phyloP scores from a whole-genome alignment of 2,329 filamentous ascomycete species.

The Leptographium flavum region DNA sequence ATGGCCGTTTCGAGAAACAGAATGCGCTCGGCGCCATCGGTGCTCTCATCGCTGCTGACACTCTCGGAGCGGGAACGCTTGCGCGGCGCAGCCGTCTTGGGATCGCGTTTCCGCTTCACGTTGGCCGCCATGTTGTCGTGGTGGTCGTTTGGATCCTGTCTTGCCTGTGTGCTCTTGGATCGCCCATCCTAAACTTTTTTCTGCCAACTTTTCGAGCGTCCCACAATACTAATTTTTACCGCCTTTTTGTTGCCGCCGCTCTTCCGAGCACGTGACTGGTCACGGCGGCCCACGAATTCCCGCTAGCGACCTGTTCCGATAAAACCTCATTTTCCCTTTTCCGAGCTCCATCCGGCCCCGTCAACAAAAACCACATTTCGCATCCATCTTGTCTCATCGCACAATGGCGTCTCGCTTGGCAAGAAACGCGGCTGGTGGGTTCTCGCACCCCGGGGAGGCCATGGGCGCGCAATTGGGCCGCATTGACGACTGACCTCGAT shows the following conservation, averaged over 20 bases:
- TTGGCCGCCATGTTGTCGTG: too few species aligned
- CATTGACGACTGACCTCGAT: background rate
- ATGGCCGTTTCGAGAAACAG: conserved; percentile 68
- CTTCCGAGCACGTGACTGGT: conserved; percentile 22
- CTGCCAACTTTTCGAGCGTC: conserved; percentile 2
- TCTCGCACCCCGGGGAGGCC: background rate
- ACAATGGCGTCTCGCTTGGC: conserved; percentile 97
- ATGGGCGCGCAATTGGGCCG: background rate
- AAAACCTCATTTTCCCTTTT: conserved; percentile 29
- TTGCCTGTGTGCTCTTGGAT: background rate
- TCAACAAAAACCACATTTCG: conserved; percentile 3
- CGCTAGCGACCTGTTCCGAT: conserved; percentile 14
- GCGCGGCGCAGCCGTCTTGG: conserved; percentile 18
- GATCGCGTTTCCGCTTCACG: too few species aligned
- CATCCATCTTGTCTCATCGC: conserved; percentile 35
- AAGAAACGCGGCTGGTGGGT: conserved; percentile 88
- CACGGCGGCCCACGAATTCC: background rate
- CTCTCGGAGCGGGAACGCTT: conserved; percentile 36
- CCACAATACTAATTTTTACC: too few species aligned
- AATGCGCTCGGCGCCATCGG: conserved; percentile 42
- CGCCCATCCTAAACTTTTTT: conserved; percentile 1
- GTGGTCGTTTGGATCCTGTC: background rate
- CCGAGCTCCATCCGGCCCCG: conserved; percentile 10
- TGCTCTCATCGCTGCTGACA: conserved; percentile 26
- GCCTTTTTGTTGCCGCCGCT: too few species aligned